Percentiles rank a stretch among this genome's conserved stretches.
These are phyloP conservation scores for Lipomyces starkeyi DNA, from an alignment of 805 yeast species.

Conservation along the genomic window DNA sequence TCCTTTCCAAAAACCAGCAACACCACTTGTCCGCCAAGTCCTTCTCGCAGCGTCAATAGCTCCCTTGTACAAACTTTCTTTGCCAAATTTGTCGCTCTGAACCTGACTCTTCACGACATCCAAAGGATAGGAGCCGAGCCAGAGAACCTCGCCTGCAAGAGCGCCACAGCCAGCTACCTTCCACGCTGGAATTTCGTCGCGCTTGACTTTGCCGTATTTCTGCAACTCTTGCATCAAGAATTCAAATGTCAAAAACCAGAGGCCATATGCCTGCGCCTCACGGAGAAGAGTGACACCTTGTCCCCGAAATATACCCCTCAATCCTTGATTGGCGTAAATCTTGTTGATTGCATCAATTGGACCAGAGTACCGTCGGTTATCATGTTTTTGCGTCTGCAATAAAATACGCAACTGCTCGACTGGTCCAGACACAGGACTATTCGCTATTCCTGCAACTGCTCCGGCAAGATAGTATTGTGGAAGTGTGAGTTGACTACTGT, in stretches of 20 bases:
- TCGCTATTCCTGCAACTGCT: constrained; percentile 88
- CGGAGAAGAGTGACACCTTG: constrained; percentile 79
- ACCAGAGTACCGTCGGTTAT: constrained; percentile 59
- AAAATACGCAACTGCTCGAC: constrained; percentile 95
- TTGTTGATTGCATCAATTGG: constrained; percentile 74
- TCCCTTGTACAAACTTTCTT: constrained; percentile 65
- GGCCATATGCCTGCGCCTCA: constrained; percentile 80
- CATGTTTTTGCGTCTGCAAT: constrained; percentile 80
- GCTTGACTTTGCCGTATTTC: constrained; percentile 45
- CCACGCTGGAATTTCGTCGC: constrained; percentile 86
- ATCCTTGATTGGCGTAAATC: constrained; percentile 60
- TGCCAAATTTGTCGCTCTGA: constrained; percentile 72
- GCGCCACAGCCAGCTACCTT: constrained; percentile 89
- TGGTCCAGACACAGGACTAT: constrained; percentile 70
- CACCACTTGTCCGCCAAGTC: constrained; percentile 64
- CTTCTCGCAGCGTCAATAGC: constrained; percentile 63
- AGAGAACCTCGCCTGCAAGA: constrained; percentile 70
- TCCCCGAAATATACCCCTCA: constrained; percentile 76
- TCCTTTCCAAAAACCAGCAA: constrained; percentile 84
- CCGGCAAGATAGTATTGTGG: constrained; percentile 86
- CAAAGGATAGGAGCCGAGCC: constrained; percentile 58
- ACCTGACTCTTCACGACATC: constrained; percentile 90
- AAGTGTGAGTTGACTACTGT: constrained; percentile 53
- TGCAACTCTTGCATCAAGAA: constrained; percentile 50
- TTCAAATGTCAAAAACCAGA: constrained; percentile 74